Base-by-base conservation (phyloP, 1,284 basidiomycete genomes). In the Cystobasidium slooffiae region DNA sequence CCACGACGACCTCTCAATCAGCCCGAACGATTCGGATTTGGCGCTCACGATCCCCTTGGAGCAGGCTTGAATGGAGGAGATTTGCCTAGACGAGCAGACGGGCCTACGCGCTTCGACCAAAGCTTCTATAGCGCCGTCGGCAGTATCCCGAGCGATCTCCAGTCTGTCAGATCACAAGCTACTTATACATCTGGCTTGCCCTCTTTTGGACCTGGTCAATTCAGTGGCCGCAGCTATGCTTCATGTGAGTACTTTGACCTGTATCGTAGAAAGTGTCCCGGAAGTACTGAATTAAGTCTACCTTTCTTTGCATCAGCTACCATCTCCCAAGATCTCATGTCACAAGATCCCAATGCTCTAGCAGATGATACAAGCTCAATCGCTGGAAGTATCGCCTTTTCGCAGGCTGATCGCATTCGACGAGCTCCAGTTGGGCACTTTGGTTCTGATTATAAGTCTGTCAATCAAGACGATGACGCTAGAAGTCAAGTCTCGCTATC, bases 121-220 rank as follows among this genome's bases (percentile, higher is more conserved):
- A 90, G 90, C 80, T 99, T 97, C 85, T 98, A 98, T 83, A 95
- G 97, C 81, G 88, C 94, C 0, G 86, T 97, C 75, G 89, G 92
- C 8, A 97, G 95, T 82, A 96, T 98, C 76, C 94, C 95, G 1
- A 92, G 93, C 20, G 96, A 98, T 80, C 91, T 90, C 14, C 94
- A 96, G 81, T 96, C 94, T 6, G 87, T 97, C 47, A 90, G 93
- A 72, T 96, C 94, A 6, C 95, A 97, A 83, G 93, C 94, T 0
- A 94, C 93, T 0, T 95, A 94, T 81, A 90, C 91, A 1, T 94
- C 93, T 9, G 92, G 91, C 22, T 85, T 97, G 65, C 94, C 94
- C 1, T 88, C 92, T 84, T 94, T 94, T 81, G 85, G 88, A 47
- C 86, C 80, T 6, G 88, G 67, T 6, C 67, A 64, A n/a, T 73